Conservation (phyloP, 768 basidiomycete genomes). For the Lentinus brumalis region DNA sequence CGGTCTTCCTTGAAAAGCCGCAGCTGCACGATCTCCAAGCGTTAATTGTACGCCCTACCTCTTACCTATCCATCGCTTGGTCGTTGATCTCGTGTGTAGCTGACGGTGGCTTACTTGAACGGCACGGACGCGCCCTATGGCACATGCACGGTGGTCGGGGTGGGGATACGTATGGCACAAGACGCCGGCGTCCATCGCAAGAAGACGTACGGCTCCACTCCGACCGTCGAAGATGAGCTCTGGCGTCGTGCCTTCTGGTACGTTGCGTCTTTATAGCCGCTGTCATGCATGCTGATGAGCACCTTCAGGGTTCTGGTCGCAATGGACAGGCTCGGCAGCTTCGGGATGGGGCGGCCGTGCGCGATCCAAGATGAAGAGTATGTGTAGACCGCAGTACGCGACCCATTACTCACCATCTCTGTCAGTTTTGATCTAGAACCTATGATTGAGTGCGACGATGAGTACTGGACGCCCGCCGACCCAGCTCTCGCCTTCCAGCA, state of each 20-base stretch:
- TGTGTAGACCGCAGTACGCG: constrained; percentile 22
- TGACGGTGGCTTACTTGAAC: constrained; percentile 10
- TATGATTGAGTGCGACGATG: constrained; percentile 65
- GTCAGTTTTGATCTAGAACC: constrained; percentile 68
- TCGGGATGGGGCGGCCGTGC: constrained; percentile 61
- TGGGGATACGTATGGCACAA: constrained; percentile 50
- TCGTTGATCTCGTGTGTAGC: not conserved
- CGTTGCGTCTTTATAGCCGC: not conserved
- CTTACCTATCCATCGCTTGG: not conserved
- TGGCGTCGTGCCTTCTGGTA: constrained; percentile 84
- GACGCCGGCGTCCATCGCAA: constrained; percentile 79
- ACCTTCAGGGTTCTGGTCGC: constrained; percentile 43
- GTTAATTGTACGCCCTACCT: not conserved
- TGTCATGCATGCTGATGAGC: not conserved
- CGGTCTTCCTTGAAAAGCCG: constrained; percentile 23
- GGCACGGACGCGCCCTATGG: constrained; percentile 1
- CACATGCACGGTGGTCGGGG: constrained; percentile 35
- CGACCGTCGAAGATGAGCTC: constrained; percentile 62
- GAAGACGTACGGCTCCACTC: constrained; percentile 50
- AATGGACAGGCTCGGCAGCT: constrained; percentile 47
- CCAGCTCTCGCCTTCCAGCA: constrained; percentile 60
- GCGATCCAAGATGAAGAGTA: constrained; percentile 73
- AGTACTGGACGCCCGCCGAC: constrained; percentile 67
- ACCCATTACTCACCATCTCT: not conserved
- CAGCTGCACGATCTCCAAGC: constrained; percentile 14